A percentile compares a stretch with the other conserved stretches of the same genome.
These are phyloP conservation scores for Echinochloa phyllopogon DNA, from an alignment of 176 grass and related monocot species.

Conservation along the genomic window DNA sequence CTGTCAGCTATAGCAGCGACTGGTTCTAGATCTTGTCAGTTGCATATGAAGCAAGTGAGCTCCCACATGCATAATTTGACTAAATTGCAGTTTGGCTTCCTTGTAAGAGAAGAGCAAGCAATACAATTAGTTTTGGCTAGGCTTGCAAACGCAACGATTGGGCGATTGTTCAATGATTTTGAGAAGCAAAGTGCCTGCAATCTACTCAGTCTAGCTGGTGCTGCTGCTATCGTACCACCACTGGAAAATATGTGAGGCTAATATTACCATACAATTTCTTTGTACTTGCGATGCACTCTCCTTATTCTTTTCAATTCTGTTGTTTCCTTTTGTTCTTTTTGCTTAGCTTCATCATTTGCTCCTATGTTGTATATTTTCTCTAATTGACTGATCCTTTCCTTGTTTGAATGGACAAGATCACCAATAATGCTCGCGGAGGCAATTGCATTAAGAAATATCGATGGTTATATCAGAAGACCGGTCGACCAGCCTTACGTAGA, in stretches of 20 bases:
- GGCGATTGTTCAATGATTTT: slow-evolving; percentile 64
- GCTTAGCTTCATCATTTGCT: background rate
- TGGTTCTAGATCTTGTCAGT: slow-evolving; percentile 45
- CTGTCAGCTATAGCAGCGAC: slow-evolving; percentile 27
- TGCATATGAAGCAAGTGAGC: slow-evolving; percentile 54
- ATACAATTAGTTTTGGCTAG: slow-evolving; percentile 60
- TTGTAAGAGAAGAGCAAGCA: slow-evolving; percentile 53
- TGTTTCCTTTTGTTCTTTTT: background rate
- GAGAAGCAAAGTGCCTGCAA: slow-evolving; percentile 51
- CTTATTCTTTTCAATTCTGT: background rate
- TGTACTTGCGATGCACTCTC: slow-evolving; percentile 8
- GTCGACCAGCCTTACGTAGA: slow-evolving; percentile 40
- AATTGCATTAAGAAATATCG: slow-evolving; percentile 54
- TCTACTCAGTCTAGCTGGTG: slow-evolving; percentile 68
- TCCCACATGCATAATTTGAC: slow-evolving; percentile 64
- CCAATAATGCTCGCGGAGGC: slow-evolving; percentile 69
- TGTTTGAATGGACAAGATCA: slow-evolving; percentile 68
- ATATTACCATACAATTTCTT: background rate
- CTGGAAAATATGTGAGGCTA: slow-evolving; percentile 75
- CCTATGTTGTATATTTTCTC: slow-evolving; percentile 6
- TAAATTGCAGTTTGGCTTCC: slow-evolving; percentile 56
- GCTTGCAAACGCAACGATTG: slow-evolving; percentile 60
- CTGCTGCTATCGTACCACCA: slow-evolving; percentile 57
- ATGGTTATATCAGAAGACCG: slow-evolving; percentile 30
- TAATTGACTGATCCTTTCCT: slow-evolving; percentile 33